Conservation (phyloP, 2,329 filamentous ascomycete genomes). For the Sclerotinia subarctica region DNA sequence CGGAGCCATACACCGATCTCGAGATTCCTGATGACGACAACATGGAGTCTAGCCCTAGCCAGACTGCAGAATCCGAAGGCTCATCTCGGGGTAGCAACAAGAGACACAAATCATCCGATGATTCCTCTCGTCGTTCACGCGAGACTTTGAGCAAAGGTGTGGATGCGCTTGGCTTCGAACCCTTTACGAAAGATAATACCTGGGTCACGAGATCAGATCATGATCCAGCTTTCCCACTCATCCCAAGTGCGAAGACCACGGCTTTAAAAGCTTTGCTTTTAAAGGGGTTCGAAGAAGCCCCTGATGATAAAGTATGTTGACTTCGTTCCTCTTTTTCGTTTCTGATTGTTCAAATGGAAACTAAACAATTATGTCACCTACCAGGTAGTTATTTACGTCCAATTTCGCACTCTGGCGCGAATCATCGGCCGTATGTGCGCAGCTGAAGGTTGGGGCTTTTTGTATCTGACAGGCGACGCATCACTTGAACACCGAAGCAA, state of each 20-base stretch:
- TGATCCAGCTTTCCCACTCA: conserved; percentile 31
- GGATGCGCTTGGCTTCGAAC: conserved; percentile 33
- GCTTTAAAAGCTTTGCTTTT: conserved; percentile 40
- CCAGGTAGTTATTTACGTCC: conserved; percentile 52
- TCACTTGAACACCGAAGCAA: conserved; percentile 44
- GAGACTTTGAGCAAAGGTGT: conserved; percentile 25
- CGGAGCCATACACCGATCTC: conserved; percentile 13
- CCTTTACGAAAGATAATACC: conserved; percentile 25
- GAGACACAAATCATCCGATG: conserved; percentile 4
- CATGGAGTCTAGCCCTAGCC: not conserved
- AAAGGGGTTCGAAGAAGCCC: conserved; percentile 44
- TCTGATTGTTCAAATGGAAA: not conserved
- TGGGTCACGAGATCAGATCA: conserved; percentile 33
- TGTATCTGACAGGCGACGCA: conserved; percentile 48
- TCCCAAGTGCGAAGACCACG: conserved; percentile 43
- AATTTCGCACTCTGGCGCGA: conserved; percentile 53
- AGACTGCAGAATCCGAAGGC: not conserved
- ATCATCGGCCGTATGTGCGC: conserved; percentile 51
- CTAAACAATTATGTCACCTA: conserved; percentile 4
- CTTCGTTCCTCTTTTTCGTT: not conserved
- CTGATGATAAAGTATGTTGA: conserved; percentile 45
- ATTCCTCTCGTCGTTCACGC: not conserved
- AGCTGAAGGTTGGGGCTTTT: conserved; percentile 46
- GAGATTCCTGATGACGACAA: conserved; percentile 23
- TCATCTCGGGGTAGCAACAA: conserved; percentile 4